Percentiles rank a stretch among this genome's conserved stretches.
phyloP scores from a whole-genome alignment of 306 rosid species.

The Urtica urens region DNA sequence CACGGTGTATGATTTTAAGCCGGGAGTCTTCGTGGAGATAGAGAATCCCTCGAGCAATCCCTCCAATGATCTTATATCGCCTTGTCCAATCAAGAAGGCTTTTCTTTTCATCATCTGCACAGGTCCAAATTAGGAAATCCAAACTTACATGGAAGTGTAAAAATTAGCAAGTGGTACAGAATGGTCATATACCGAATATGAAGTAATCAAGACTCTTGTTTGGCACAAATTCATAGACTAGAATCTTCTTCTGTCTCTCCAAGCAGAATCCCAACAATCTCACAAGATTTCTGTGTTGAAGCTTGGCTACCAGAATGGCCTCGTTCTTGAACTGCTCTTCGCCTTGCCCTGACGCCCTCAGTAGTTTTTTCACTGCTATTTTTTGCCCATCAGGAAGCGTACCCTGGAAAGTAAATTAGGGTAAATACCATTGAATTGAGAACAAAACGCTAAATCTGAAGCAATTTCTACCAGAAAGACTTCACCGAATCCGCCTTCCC shows the following conservation, averaged over 20 bases:
- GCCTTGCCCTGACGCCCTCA: conserved; percentile 43
- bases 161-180: background rate
- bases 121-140: background rate
- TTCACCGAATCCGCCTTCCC: conserved; percentile 58
- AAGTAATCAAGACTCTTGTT: conserved; percentile 50
- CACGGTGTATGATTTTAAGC: conserved; percentile 49
- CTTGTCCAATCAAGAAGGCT: conserved; percentile 37
- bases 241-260: conserved; percentile 41
- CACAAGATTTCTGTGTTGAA: conserved; percentile 67
- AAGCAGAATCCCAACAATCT: conserved; percentile 51
- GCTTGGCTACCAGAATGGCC: conserved; percentile 49
- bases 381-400: conserved; percentile 33
- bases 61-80: conserved; percentile 37
- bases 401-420: conserved; percentile 37
- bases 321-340: conserved; percentile 55
- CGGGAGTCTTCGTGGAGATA: conserved; percentile 60
- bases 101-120: background rate
- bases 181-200: conserved; percentile 35
- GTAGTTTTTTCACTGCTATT: conserved; percentile 60
- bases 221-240: conserved; percentile 55
- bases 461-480: conserved; percentile 27
- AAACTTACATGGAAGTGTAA: background rate
- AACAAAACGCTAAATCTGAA: no score
- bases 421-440: background rate
- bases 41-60: conserved; percentile 49